These are phyloP conservation scores for Trypanosomatidae sp. DNA, from an alignment of 208 protist species.

Conservation along the genomic window DNA sequence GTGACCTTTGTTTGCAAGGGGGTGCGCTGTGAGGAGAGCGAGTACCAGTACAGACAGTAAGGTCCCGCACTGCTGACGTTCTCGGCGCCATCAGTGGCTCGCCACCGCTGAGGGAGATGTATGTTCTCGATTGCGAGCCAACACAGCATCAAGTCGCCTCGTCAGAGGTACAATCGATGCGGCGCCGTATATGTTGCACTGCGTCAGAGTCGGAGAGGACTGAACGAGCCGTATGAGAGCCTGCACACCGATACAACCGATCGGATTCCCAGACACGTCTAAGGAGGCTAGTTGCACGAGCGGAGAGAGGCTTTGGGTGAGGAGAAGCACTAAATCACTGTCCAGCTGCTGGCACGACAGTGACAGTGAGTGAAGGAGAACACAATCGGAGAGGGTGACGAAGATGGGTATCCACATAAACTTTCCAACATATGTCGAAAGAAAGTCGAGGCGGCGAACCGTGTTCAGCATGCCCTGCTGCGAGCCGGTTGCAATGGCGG, in stretches of 20 bases:
- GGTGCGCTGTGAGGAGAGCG: background rate
- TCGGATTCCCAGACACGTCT: slow-evolving; percentile 68
- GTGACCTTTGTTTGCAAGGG: background rate
- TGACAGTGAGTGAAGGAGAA: slow-evolving; percentile 37
- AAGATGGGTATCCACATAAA: slow-evolving; percentile 40
- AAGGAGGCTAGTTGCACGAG: slow-evolving; percentile 29
- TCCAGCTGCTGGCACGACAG: slow-evolving; percentile 40
- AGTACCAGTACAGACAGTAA: background rate
- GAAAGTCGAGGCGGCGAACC: slow-evolving; percentile 33
- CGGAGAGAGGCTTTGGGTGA: slow-evolving; percentile 31
- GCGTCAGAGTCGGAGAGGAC: slow-evolving; percentile 26
- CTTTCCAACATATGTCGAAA: slow-evolving; percentile 39
- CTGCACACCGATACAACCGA: slow-evolving; percentile 50
- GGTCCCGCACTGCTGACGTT: background rate
- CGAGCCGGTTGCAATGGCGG: slow-evolving; percentile 1
- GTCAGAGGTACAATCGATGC: slow-evolving; percentile 32
- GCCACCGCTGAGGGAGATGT: background rate
- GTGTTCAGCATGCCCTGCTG: background rate
- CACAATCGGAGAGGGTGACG: slow-evolving; percentile 42
- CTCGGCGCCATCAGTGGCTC: background rate
- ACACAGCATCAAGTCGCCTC: slow-evolving; percentile 34
- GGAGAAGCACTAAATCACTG: slow-evolving; percentile 40
- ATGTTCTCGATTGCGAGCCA: slow-evolving; percentile 26
- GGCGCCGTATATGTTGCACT: slow-evolving; percentile 37
- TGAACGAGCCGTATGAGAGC: slow-evolving; percentile 39